Base-by-base conservation (phyloP, 164 flowering plant species). In the Aristolochia contorta region DNA sequence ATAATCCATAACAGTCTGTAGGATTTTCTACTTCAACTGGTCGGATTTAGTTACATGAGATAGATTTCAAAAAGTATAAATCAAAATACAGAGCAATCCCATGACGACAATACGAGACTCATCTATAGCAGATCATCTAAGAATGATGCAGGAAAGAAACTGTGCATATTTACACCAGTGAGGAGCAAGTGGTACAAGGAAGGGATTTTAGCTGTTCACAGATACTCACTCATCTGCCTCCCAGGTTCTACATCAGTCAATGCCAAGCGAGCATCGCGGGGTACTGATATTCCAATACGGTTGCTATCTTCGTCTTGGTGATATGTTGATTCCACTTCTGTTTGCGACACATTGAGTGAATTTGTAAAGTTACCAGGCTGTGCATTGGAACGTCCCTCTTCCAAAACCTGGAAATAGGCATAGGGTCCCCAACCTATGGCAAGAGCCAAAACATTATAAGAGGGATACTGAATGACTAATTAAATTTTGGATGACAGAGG, bases 361-460 rank as follows among this genome's bases (percentile, higher is more conserved):
- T 69, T 70, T 32, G 45, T 32, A 16, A 23, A 67, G 56, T 60
- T 63, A 32, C 71, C 15, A 19, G 73, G 14, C 54, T 75, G 80
- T 48, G 14, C 58, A 12, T 50, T 72, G 30, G 56, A 70, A 62
- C 68, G 60, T 51, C 72, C 56, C 24, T 81, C 84, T 2, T 78
- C 79, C 69, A 81, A 53, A 75, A 74, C 71, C 65, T 69, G 80
- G 47, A 84, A 67, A 62, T 67, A 74, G 47, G 66, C 73, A 64
- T 70, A 67, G 52, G 74, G 65, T 51, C 76, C 67, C 67, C 67
- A 73, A n/a, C 77, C 73, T 74, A 58, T 47, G 48, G 83, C 84
- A 47, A 81, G 80, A 20, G 77, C 59, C 50, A 54, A 53, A 54
- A 20, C 6, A 20, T 5, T 54, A 54, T 1, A 54, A 22, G n/a